phyloP scores from a whole-genome alignment of 352 stramenopile genomes.

The Globisporangium cederbergense region DNA sequence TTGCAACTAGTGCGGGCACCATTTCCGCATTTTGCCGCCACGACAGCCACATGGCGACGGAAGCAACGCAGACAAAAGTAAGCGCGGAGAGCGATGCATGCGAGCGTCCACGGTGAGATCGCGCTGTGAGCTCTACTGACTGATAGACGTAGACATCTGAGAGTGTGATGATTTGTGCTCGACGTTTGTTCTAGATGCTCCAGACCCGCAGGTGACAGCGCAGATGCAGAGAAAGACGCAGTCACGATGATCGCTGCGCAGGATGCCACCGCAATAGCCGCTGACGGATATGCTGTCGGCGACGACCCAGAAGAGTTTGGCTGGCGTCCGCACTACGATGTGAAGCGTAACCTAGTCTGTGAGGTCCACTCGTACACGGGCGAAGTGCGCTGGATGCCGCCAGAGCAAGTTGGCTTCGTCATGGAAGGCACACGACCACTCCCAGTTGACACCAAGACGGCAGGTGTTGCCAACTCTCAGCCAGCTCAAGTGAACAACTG shows the following conservation, averaged over 20 bases:
- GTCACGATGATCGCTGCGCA: not conserved
- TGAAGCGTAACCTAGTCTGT: conserved; percentile 42
- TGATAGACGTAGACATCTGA: not conserved
- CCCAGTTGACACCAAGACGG: conserved; percentile 12
- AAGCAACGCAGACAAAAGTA: too few relatives aligned
- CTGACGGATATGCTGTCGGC: too few relatives aligned
- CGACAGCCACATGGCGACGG: too few relatives aligned
- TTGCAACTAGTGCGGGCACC: too few relatives aligned
- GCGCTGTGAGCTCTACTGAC: not conserved
- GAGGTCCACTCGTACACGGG: conserved; percentile 70
- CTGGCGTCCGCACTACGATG: conserved; percentile 53
- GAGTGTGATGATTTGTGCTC: not conserved
- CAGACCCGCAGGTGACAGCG: not conserved
- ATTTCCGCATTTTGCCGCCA: too few relatives aligned
- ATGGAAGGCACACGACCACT: conserved; percentile 44
- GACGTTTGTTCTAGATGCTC: not conserved
- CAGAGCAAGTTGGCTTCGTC: conserved; percentile 42
- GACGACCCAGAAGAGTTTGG: conserved; percentile 32
- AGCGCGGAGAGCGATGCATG: too few relatives aligned
- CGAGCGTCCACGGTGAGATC: too few relatives aligned
- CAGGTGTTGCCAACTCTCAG: not conserved
- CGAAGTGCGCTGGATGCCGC: conserved; percentile 66
- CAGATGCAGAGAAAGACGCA: not conserved
- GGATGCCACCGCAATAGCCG: too few relatives aligned
- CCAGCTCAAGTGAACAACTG: not conserved